phyloP scores from a whole-genome alignment of 2,329 filamentous ascomycete genomes.

The Colletotrichum sp. region DNA sequence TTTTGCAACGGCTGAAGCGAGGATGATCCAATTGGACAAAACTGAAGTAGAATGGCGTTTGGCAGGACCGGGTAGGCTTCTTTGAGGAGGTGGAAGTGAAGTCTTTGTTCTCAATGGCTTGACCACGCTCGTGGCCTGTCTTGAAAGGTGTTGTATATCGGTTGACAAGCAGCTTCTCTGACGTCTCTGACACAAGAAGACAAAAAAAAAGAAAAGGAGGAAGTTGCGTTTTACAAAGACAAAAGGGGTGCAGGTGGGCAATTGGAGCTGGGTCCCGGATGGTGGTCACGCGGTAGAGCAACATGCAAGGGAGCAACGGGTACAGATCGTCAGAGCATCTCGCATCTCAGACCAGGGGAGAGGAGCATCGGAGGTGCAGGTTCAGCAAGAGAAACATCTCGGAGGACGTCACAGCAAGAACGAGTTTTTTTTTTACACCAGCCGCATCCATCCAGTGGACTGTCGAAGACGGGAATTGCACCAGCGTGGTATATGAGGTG shows the following conservation, averaged over 20 bases:
- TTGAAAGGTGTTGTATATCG: not conserved
- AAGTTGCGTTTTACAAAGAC: not conserved
- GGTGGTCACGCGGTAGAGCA: conserved; percentile 16
- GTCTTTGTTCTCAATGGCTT: not conserved
- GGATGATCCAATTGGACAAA: conserved; percentile 7
- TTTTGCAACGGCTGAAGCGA: conserved; percentile 20
- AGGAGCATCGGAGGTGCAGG: not conserved
- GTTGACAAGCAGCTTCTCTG: not conserved
- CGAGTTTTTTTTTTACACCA: not conserved
- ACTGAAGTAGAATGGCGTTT: not conserved
- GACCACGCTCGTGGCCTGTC: not conserved
- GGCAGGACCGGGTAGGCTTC: not conserved
- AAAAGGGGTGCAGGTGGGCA: not conserved
- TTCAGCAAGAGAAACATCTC: not conserved
- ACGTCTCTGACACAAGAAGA: not conserved
- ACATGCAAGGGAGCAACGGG: conserved; percentile 15
- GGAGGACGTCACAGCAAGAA: conserved; percentile 9
- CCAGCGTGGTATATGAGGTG: not conserved
- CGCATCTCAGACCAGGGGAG: not conserved
- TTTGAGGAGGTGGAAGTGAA: not conserved
- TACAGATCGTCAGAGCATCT: conserved; percentile 15
- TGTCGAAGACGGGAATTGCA: not conserved
- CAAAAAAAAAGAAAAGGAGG: not conserved
- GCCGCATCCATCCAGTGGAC: not conserved
- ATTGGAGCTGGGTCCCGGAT: not conserved